Percentiles rank a stretch among this genome's conserved stretches.
These are phyloP conservation scores for Dujonia santamariae DNA, from an alignment of 1,139 yeast species.

Conservation along the genomic window DNA sequence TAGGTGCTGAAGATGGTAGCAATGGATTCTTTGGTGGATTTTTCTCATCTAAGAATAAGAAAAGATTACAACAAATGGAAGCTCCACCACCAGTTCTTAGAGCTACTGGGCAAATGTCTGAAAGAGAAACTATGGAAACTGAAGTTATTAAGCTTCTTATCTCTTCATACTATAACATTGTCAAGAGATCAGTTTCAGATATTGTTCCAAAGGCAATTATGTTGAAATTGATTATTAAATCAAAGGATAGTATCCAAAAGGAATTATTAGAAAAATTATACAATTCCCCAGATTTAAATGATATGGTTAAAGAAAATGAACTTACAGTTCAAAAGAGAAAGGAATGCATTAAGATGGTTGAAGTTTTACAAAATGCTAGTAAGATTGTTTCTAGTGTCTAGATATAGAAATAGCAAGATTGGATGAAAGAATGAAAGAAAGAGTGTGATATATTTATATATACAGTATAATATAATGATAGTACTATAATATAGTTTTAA, in stretches of 20 bases:
- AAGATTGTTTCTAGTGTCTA: constrained; percentile 87
- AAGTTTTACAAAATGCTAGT: constrained; percentile 82
- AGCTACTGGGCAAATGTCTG: constrained; percentile 94
- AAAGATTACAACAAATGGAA: constrained; percentile 93
- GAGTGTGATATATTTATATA: background rate
- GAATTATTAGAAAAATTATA: constrained; percentile 85
- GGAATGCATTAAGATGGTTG: constrained; percentile 94
- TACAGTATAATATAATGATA: too few relatives aligned
- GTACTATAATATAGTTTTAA: too few relatives aligned
- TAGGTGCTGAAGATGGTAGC: constrained; percentile 30
- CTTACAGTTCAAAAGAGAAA: constrained; percentile 90
- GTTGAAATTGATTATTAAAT: constrained; percentile 81
- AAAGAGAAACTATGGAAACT: constrained; percentile 93
- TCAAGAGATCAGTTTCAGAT: constrained; percentile 90
- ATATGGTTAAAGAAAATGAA: constrained; percentile 88
- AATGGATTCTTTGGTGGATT: constrained; percentile 93
- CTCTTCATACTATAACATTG: constrained; percentile 86
- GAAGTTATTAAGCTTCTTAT: constrained; percentile 93
- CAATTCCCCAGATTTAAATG: constrained; percentile 69
- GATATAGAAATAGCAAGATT: background rate
- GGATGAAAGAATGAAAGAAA: background rate
- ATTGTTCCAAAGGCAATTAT: constrained; percentile 92
- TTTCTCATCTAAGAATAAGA: constrained; percentile 88
- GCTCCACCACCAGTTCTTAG: constrained; percentile 95
- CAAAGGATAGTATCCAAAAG: constrained; percentile 86